phyloP scores from a whole-genome alignment of 306 rosid genomes.

The Vachellia collinsii region DNA sequence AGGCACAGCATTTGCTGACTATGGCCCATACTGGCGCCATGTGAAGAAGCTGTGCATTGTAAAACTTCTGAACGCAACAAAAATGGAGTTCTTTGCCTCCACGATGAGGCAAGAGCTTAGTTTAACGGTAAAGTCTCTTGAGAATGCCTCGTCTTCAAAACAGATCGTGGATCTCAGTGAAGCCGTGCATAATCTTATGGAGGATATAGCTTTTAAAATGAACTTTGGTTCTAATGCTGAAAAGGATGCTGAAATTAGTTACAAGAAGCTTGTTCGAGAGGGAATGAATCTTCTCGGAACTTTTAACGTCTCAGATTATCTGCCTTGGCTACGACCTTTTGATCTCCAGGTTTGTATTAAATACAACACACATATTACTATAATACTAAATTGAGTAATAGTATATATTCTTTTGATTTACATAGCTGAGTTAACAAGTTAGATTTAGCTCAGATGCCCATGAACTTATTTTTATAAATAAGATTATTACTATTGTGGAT shows the following conservation, averaged over 20 bases:
- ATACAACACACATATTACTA: not conserved
- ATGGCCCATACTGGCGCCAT: slow-evolving; percentile 41
- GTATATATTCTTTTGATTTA: too few relatives aligned
- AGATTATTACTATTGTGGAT: too few relatives aligned
- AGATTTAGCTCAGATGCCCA: too few relatives aligned
- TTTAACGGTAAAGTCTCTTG: slow-evolving; percentile 1
- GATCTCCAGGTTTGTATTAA: slow-evolving; percentile 32
- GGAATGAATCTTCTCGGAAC: not conserved
- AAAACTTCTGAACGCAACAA: slow-evolving; percentile 9
- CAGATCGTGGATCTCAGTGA: slow-evolving; percentile 33
- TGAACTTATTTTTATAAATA: too few relatives aligned
- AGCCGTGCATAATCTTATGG: not conserved
- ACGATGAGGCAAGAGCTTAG: not conserved
- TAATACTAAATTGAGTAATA: too few relatives aligned
- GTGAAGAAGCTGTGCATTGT: slow-evolving; percentile 32
- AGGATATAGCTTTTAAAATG: not conserved
- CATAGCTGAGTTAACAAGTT: too few relatives aligned
- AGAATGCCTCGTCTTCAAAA: not conserved
- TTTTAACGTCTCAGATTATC: slow-evolving; percentile 35
- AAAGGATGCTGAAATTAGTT: not conserved
- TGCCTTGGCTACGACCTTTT: slow-evolving; percentile 26
- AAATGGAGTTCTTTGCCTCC: not conserved
- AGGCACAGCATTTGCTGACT: slow-evolving; percentile 15
- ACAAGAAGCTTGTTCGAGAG: slow-evolving; percentile 28
- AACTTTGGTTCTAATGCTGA: not conserved